Conservation (phyloP, 768 basidiomycete genomes). For the Pisolithus microcarpus region DNA sequence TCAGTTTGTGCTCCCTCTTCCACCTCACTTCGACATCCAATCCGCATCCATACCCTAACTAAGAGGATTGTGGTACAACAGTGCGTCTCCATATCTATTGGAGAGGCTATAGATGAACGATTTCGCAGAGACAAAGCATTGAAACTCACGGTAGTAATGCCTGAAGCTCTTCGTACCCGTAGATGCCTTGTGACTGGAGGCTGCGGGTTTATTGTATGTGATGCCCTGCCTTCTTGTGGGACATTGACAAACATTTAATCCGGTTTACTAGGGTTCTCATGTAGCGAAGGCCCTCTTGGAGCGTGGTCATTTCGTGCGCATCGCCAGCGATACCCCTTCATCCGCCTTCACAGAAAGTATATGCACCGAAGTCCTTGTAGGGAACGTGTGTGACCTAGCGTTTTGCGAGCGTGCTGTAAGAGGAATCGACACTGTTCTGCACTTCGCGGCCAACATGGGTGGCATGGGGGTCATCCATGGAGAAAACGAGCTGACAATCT, state of each 20-base stretch:
- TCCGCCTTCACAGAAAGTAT: conserved; percentile 17
- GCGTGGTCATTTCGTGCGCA: conserved; percentile 30
- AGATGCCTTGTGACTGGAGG: conserved; percentile 42
- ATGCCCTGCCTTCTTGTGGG: neutral
- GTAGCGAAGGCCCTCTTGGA: conserved; percentile 35
- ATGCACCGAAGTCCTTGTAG: conserved; percentile 33
- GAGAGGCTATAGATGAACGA: too few relatives aligned
- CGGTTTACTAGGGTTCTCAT: conserved; percentile 40
- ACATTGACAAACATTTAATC: neutral
- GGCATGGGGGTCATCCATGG: conserved; percentile 58
- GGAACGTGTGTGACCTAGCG: conserved; percentile 39
- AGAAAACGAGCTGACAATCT: conserved; percentile 43
- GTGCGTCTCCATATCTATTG: too few relatives aligned
- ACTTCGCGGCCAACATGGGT: conserved; percentile 58
- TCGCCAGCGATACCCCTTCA: conserved; percentile 34
- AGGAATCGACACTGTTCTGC: conserved; percentile 41
- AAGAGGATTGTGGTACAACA: too few relatives aligned
- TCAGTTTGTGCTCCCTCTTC: too few relatives aligned
- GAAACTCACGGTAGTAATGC: too few relatives aligned
- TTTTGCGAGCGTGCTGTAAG: conserved; percentile 32
- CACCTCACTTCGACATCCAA: too few relatives aligned
- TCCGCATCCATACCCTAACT: too few relatives aligned
- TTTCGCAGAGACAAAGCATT: too few relatives aligned
- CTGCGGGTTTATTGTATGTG: conserved; percentile 48
- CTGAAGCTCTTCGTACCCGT: neutral